A percentile compares a stretch with the other conserved stretches of the same genome.
Evolutionary conservation across 192 early-diverging fungal genomes (phyloP).

Genomic region (Coemansia sp.): DNA sequence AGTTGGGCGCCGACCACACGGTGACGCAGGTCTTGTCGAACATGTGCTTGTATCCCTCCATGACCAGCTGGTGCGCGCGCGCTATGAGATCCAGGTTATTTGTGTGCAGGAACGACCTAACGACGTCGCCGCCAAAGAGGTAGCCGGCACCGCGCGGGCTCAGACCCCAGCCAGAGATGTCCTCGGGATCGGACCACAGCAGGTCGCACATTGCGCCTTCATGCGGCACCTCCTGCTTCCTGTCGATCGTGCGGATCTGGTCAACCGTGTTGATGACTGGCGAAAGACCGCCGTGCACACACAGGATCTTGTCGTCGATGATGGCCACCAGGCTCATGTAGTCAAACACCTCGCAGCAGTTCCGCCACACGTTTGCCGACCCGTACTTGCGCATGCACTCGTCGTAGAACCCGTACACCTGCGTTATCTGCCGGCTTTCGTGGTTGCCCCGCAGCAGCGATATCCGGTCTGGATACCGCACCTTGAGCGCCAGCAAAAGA

Average conservation of each 20-base stretch:
- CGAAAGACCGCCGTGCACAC: conserved; percentile 93
- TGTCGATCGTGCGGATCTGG: conserved; percentile 91
- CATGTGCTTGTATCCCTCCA: conserved; percentile 97
- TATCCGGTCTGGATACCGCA: conserved; percentile 89
- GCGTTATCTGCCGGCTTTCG: conserved; percentile 92
- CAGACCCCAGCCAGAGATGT: conserved; percentile 86
- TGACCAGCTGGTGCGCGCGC: conserved; percentile 94
- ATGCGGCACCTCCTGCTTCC: conserved; percentile 96
- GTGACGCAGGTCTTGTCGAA: conserved; percentile 95
- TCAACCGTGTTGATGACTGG: conserved; percentile 91
- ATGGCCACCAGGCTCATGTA: conserved; percentile 91
- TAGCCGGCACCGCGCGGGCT: conserved; percentile 98
- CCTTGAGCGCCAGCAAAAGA: conserved; percentile 90
- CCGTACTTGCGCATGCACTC: conserved; percentile 96
- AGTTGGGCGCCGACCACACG: conserved; percentile 99
- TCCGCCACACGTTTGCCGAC: conserved; percentile 93
- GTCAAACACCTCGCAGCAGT: conserved; percentile 97
- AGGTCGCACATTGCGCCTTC: conserved; percentile 98
- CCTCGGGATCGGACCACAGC: conserved; percentile 97
- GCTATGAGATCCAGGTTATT: conserved; percentile 89
- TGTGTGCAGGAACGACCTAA: conserved; percentile 72
- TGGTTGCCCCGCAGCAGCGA: conserved; percentile 93
- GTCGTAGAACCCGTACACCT: conserved; percentile 99
- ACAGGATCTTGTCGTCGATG: conserved; percentile 92
- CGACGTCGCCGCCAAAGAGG: conserved; percentile 93